These are phyloP conservation scores for Macaranga tanarius DNA, from an alignment of 441 rosid genomes.

Conservation along the genomic window DNA sequence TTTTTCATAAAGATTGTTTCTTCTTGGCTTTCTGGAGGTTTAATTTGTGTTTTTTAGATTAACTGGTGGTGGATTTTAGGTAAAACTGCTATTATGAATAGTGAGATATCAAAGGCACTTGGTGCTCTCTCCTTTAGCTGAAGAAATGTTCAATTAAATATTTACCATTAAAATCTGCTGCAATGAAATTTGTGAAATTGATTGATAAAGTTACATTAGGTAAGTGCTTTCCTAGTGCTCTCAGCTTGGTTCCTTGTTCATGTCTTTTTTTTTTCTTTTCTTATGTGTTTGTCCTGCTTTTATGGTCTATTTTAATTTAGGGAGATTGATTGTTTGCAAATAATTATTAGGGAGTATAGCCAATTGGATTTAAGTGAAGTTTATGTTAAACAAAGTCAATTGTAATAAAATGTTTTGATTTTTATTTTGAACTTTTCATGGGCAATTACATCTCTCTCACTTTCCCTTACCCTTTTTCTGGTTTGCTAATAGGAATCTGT, in stretches of 20 bases:
- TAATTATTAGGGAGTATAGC: not conserved
- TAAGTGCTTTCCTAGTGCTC: slow-evolving; percentile 80
- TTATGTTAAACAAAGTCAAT: not conserved
- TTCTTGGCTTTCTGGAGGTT: slow-evolving; percentile 12
- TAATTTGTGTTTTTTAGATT: not conserved
- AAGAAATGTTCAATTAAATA: slow-evolving; percentile 46
- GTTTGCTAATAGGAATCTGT: not conserved
- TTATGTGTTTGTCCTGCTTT: not conserved
- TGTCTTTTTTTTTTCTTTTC: not conserved
- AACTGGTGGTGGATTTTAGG: slow-evolving; percentile 31
- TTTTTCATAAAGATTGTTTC: not conserved
- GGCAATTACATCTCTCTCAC: not conserved
- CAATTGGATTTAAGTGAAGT: not conserved
- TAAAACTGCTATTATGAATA: slow-evolving; percentile 44
- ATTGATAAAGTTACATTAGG: slow-evolving; percentile 76
- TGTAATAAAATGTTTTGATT: not conserved
- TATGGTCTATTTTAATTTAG: not conserved
- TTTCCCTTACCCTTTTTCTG: not conserved
- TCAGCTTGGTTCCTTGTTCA: slow-evolving; percentile 41
- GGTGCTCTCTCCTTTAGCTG: slow-evolving; percentile 26
- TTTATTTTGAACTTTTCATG: not conserved
- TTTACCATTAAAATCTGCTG: slow-evolving; percentile 29
- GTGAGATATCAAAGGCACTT: slow-evolving; percentile 50
- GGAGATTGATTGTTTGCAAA: not conserved
- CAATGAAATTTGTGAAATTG: slow-evolving; percentile 39